Percentiles rank a stretch among this genome's conserved stretches.
Evolutionary conservation across 2,329 filamentous ascomycete species (phyloP).

Genomic region (Chaetomiaceae sp.): DNA sequence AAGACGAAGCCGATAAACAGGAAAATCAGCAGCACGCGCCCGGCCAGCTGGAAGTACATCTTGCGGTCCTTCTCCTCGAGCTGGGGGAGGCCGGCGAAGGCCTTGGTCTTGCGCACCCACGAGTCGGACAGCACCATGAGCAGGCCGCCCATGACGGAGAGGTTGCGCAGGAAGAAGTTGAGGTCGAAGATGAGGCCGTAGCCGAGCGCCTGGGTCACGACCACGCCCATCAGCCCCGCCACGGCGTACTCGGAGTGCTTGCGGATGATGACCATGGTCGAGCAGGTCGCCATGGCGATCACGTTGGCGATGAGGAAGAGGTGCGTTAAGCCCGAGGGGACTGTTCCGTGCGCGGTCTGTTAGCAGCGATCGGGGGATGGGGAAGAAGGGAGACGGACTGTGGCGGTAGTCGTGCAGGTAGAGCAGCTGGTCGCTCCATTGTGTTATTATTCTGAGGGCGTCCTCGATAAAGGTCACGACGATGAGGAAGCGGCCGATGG

Average conservation of each 20-base stretch:
- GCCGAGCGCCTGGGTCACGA: slow-evolving; percentile 87
- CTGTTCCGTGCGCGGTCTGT: slow-evolving; percentile 42
- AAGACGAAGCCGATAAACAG: slow-evolving; percentile 96
- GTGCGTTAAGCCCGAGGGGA: slow-evolving; percentile 84
- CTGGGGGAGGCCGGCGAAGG: slow-evolving; percentile 87
- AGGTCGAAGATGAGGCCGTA: slow-evolving; percentile 98
- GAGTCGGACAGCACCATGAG: slow-evolving; percentile 98
- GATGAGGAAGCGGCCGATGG: slow-evolving; percentile 94
- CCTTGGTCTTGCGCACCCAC: slow-evolving; percentile 96
- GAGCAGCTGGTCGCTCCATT: slow-evolving; percentile 92
- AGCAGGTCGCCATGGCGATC: slow-evolving; percentile 78
- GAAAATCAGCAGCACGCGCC: slow-evolving; percentile 93
- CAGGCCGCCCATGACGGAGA: slow-evolving; percentile 93
- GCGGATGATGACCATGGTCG: slow-evolving; percentile 80
- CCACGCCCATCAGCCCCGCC: slow-evolving; percentile 81
- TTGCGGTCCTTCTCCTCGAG: slow-evolving; percentile 99
- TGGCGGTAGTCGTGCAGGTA: slow-evolving; percentile 90
- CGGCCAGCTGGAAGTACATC: slow-evolving; percentile 99
- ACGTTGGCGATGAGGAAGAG: slow-evolving; percentile 90
- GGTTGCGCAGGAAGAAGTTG: slow-evolving; percentile 99
- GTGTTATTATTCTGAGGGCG: slow-evolving; percentile 89
- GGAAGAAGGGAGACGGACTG: slow-evolving; percentile 57
- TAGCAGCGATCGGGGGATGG: not conserved
- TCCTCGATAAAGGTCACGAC: slow-evolving; percentile 98
- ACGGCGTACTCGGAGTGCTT: slow-evolving; percentile 94